A percentile compares a stretch with the other conserved stretches of the same genome.
These are phyloP conservation scores for Nannochloris sp. DNA, from an alignment of 139 green algal species.

Conservation along the genomic window DNA sequence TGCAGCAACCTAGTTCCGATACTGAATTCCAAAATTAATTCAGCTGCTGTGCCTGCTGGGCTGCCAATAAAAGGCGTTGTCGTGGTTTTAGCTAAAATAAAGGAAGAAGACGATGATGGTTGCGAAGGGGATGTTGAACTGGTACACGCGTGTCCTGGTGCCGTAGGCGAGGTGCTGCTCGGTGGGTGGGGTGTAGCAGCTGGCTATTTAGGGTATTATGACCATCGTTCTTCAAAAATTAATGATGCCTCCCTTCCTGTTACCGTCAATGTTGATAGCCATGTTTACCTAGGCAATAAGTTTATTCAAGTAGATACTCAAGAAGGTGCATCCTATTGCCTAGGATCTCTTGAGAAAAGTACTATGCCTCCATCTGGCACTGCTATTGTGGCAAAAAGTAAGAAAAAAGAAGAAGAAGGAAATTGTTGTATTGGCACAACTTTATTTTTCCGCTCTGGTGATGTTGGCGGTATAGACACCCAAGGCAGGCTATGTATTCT, in stretches of 20 bases:
- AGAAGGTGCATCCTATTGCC: too few relatives aligned
- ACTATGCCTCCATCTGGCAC: too few relatives aligned
- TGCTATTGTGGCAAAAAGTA: too few relatives aligned
- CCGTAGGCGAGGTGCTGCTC: conserved; percentile 38
- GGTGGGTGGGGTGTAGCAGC: conserved; percentile 26
- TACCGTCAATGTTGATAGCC: too few relatives aligned
- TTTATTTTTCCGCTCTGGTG: not conserved
- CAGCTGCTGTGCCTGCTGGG: conserved; percentile 16
- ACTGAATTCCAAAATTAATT: conserved; percentile 19
- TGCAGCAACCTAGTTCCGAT: conserved; percentile 3
- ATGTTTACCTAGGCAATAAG: too few relatives aligned
- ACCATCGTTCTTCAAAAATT: too few relatives aligned
- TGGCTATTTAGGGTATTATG: conserved; percentile 36
- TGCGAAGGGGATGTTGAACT: not conserved
- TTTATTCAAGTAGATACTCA: too few relatives aligned
- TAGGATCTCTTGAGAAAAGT: too few relatives aligned
- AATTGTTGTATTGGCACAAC: not conserved
- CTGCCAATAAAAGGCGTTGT: not conserved
- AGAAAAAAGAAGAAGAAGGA: not conserved
- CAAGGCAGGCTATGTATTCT: not conserved
- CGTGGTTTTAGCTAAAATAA: not conserved
- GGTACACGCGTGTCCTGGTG: not conserved
- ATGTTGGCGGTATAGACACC: not conserved
- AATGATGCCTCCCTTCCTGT: too few relatives aligned
- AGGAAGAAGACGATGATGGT: not conserved